Conservation (phyloP, 495 filamentous ascomycete species). For the Jackrogersella minutella region DNA sequence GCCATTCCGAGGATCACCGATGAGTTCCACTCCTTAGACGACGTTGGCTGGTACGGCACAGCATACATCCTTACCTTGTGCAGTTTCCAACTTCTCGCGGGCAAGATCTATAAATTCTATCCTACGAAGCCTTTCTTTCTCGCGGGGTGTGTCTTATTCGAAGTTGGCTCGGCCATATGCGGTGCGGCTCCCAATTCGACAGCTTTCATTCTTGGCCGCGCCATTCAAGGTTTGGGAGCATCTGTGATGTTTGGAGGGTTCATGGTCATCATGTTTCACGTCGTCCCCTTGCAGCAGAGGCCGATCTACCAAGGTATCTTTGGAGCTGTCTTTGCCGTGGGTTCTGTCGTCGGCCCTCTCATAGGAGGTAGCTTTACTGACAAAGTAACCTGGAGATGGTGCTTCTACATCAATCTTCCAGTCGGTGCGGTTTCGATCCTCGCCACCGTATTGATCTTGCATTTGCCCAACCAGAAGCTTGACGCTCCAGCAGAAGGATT, state of each 20-base stretch:
- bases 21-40: conserved; percentile 54
- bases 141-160: conserved; percentile 51
- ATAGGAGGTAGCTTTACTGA: conserved; percentile 66
- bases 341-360: conserved; percentile 52
- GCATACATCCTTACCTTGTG: conserved; percentile 52
- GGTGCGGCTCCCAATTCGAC: conserved; percentile 62
- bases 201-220: conserved; percentile 65
- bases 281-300: conserved; percentile 54
- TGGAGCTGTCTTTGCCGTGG: conserved; percentile 56
- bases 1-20: conserved; percentile 60
- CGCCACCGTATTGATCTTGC: conserved; percentile 54
- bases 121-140: conserved; percentile 25
- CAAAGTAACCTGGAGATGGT: conserved; percentile 59
- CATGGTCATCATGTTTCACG: conserved; percentile 56
- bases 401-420: conserved; percentile 63
- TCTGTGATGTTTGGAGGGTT: conserved; percentile 53
- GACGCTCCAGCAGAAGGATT: conserved; percentile 64
- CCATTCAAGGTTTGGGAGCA: conserved; percentile 62
- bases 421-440: conserved; percentile 49
- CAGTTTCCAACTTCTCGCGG: conserved; percentile 50
- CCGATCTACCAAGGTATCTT: conserved; percentile 59
- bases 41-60: conserved; percentile 62
- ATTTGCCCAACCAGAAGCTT: conserved; percentile 69
- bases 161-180: conserved; percentile 63
- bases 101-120: conserved; percentile 53